Evolutionary conservation across 352 stramenopile genomes (phyloP), one percentile per base, ranked within the genome.

Genomic region (Globisporangium yorkense): DNA sequence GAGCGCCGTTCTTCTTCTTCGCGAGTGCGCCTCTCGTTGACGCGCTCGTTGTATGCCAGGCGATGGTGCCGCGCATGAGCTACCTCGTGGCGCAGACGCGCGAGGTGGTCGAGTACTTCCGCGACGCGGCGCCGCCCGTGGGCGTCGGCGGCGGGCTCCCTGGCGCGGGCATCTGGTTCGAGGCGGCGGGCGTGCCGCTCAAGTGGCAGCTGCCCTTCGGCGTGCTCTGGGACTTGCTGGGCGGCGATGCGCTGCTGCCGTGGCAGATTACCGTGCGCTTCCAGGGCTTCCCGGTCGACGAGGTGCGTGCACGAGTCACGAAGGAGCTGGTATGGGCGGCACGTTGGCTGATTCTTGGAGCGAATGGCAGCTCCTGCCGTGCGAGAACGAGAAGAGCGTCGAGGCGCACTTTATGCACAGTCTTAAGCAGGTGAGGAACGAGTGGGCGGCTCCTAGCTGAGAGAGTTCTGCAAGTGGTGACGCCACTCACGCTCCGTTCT

Each of bases 361-460:
- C 8, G 56, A 39, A 4, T 1, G 21, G 45, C 56, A 85, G 56
- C 63, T 94, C 5, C 60, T 94, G 29, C 76, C 81, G 24, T 92
- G 80, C 46, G 84, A 90, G 39, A 88, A 90, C 51, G 77, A 92
- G 51, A 66, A 83, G 49, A 85, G 70, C 41, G 74, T 92, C 40
- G 84, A 92, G 67, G 79, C 68, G 18, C 76, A 92, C 67, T 94
- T 92, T 47, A 94, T 94, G 81, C 81, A 94, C 70, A 88, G 76
- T 54, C 71, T 90, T 40, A 94, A 94, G 62, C 84, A 93, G 62
- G 31, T 35, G 31, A 35, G 31, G 31, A 27, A 27, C 24, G 24
- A 27, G 24, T 27, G 24, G 24, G 1, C 24, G 24, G 24, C 24
- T 27, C 24, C 24, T 27, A 27, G 24, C 24, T 9, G 31, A 35